Percentiles rank a stretch among this genome's conserved stretches.
phyloP scores from a whole-genome alignment of 352 stramenopile genomes.

The Phytophthora europaea region DNA sequence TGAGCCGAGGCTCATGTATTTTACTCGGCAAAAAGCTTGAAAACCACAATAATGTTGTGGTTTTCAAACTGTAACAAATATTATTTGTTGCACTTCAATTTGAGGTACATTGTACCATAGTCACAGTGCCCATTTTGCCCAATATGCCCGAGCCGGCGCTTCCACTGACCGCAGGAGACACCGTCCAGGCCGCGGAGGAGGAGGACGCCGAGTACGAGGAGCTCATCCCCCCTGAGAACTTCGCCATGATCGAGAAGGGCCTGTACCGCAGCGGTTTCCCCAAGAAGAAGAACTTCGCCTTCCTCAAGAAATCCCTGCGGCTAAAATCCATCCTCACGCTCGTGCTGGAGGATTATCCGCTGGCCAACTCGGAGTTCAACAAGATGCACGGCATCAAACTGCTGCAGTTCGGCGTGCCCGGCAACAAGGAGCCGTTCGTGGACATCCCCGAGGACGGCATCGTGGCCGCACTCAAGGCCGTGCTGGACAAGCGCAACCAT shows the following conservation, averaged over 20 bases:
- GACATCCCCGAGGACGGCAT: conserved; percentile 89
- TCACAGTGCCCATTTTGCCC: too few species aligned
- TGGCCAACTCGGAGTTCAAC: conserved; percentile 87
- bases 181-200: conserved; percentile 62
- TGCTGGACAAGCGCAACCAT: conserved; percentile 88
- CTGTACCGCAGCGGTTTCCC: conserved; percentile 90
- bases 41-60: too few species aligned
- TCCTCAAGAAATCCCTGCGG: conserved; percentile 79
- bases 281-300: conserved; percentile 92
- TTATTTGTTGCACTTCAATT: too few species aligned
- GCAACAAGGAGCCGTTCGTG: conserved; percentile 91
- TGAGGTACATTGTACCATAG: too few species aligned
- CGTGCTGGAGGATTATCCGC: conserved; percentile 89
- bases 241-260: conserved; percentile 89
- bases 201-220: conserved; percentile 83
- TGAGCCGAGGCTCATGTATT: too few species aligned
- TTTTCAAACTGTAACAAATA: too few species aligned
- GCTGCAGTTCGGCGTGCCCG: conserved; percentile 86
- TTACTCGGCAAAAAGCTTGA: too few species aligned
- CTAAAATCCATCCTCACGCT: conserved; percentile 88
- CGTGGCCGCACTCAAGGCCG: conserved; percentile 71
- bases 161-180: conserved; percentile 27
- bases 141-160: conserved; percentile 12
- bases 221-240: conserved; percentile 90
- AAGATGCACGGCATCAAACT: conserved; percentile 82